These are phyloP conservation scores for Gracilaria vermiculophylla DNA, from an alignment of 23 red algal species.

Conservation along the genomic window DNA sequence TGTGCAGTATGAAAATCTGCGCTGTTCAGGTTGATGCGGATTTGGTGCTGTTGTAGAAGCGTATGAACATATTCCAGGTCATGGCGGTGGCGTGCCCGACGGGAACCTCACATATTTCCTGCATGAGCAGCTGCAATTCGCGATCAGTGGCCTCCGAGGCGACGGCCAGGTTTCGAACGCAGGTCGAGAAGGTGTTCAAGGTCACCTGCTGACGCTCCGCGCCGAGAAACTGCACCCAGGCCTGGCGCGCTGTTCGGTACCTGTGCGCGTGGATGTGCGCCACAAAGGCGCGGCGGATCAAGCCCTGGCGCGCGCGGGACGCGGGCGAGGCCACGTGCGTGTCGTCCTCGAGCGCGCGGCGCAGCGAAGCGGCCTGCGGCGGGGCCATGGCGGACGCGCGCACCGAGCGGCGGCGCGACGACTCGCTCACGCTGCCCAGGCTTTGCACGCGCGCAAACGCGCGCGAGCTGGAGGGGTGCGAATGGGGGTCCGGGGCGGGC, in stretches of 20 bases:
- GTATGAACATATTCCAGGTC: constrained; percentile 37
- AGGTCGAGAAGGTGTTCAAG: background rate
- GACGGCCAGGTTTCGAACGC: constrained; percentile 18
- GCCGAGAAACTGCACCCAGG: constrained; percentile 33
- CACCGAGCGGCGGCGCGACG: background rate
- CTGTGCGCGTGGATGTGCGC: constrained; percentile 37
- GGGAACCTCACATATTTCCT: constrained; percentile 25
- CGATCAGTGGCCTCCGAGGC: constrained; percentile 38
- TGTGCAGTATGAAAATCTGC: background rate
- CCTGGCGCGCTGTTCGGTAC: constrained; percentile 21
- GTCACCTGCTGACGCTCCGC: constrained; percentile 9
- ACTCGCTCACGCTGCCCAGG: constrained; percentile 12
- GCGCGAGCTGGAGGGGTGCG: background rate
- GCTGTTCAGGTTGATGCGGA: constrained; percentile 8
- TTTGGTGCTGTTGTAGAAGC: constrained; percentile 32
- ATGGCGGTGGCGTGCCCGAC: background rate
- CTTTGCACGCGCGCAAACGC: constrained; percentile 22
- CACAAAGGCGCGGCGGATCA: constrained; percentile 44
- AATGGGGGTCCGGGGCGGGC: background rate
- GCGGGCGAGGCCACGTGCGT: background rate
- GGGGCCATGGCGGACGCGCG: background rate
- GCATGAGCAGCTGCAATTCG: constrained; percentile 25
- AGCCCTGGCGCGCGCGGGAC: background rate
- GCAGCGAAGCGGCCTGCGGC: background rate
- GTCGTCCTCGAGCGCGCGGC: background rate